Conservation (phyloP, 177 flowering plant genomes). For the Vitis hybrid region DNA sequence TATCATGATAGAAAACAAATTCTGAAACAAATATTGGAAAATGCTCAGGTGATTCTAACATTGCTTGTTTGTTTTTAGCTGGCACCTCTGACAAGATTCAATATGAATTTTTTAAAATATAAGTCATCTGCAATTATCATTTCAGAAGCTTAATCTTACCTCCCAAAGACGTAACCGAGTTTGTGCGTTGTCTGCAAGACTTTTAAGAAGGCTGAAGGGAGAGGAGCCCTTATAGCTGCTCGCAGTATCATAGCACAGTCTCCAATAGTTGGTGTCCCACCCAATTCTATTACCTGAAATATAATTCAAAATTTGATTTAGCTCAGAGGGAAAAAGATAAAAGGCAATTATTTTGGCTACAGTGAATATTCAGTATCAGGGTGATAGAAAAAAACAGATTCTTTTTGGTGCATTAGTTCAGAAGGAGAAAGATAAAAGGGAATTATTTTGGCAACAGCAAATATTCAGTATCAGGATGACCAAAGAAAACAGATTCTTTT, state of each 20-base stretch:
- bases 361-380: neutral
- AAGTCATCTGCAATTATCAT: too few species aligned
- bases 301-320: neutral
- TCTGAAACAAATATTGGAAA: too few species aligned
- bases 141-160: conserved; percentile 38
- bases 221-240: conserved; percentile 86
- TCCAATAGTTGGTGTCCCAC: conserved; percentile 90
- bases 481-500: neutral
- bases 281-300: conserved; percentile 87
- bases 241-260: conserved; percentile 92
- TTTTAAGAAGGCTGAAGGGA: conserved; percentile 86
- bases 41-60: too few species aligned
- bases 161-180: conserved; percentile 88
- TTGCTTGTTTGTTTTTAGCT: too few species aligned
- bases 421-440: neutral
- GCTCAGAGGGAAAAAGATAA: neutral
- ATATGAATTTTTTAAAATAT: too few species aligned
- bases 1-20: too few species aligned
- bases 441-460: neutral
- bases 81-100: too few species aligned
- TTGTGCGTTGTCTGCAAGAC: conserved; percentile 80
- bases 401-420: neutral
- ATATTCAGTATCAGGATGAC: neutral
- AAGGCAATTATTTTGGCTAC: neutral
- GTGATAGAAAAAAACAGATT: neutral